Percentiles rank a stretch among this genome's conserved stretches.
Conservation (phyloP, 106 monocot genomes). For the Platanthera zijinensis region DNA sequence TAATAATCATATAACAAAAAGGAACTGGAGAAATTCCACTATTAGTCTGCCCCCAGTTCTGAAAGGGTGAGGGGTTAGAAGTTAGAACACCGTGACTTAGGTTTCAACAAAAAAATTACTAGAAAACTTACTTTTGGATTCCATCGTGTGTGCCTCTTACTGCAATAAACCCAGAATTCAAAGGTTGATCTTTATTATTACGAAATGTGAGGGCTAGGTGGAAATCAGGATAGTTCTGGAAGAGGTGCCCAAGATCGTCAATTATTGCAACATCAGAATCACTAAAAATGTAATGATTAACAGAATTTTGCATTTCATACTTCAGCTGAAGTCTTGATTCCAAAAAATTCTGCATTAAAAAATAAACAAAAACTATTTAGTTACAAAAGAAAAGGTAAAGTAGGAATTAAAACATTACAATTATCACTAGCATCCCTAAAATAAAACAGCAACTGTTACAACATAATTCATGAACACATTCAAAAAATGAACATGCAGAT, state of each 20-base stretch:
- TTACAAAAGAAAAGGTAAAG: neutral
- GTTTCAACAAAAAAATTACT: no score
- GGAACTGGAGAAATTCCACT: constrained; percentile 10
- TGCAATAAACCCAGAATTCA: constrained; percentile 97
- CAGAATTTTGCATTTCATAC: constrained; percentile 14
- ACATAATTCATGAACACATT: neutral
- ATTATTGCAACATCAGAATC: constrained; percentile 95
- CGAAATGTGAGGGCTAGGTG: constrained; percentile 89
- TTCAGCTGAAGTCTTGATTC: constrained; percentile 35
- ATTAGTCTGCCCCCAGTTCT: no score
- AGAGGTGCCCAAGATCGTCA: constrained; percentile 73
- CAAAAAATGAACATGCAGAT: neutral
- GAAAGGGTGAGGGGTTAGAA: no score
- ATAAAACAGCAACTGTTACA: neutral
- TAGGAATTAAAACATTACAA: neutral
- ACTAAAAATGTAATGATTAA: constrained; percentile 68
- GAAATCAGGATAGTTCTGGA: constrained; percentile 62
- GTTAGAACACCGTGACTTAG: no score
- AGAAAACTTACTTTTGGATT: constrained; percentile 58
- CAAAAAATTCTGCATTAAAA: constrained; percentile 52
- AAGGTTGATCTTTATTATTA: constrained; percentile 89
- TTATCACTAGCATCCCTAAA: neutral
- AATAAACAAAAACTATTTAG: neutral
- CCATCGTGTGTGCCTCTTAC: constrained; percentile 78
- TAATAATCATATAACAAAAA: neutral